These are phyloP conservation scores for Aegilops sharonensis DNA, from an alignment of 176 grass and related monocot genomes.

Conservation along the genomic window DNA sequence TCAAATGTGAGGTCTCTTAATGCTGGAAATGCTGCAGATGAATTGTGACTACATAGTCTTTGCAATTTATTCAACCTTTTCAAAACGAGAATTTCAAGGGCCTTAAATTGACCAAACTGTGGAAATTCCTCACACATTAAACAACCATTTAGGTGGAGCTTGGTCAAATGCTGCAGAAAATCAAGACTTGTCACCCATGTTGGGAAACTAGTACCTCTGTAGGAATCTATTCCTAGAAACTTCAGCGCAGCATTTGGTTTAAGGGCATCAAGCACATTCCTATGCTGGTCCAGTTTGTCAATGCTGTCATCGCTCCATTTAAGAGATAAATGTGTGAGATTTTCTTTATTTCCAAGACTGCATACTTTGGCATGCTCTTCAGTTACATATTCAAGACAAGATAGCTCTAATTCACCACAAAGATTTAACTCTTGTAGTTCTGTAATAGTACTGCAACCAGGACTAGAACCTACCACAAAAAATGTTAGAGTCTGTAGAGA, in stretches of 20 bases:
- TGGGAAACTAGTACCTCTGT: background rate
- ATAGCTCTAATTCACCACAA: background rate
- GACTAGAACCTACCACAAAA: background rate
- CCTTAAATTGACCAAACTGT: background rate
- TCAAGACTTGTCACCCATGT: background rate
- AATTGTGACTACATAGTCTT: background rate
- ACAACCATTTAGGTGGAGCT: background rate
- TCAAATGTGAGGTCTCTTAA: background rate
- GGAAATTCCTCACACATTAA: background rate
- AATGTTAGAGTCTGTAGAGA: conserved; percentile 14
- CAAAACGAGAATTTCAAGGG: background rate
- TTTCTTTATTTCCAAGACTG: conserved; percentile 1
- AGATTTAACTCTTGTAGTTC: conserved; percentile 9
- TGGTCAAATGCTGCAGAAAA: background rate
- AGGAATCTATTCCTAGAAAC: background rate
- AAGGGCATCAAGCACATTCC: conserved; percentile 13
- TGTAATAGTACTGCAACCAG: conserved; percentile 5
- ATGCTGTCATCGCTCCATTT: background rate
- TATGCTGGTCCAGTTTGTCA: background rate
- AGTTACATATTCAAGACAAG: background rate
- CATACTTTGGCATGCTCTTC: background rate
- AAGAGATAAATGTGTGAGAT: conserved; percentile 18
- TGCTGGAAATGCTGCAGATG: background rate
- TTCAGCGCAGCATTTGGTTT: background rate
- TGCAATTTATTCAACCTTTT: background rate